phyloP scores from a whole-genome alignment of 2,329 filamentous ascomycete genomes.

The Cladosporium sp. region DNA sequence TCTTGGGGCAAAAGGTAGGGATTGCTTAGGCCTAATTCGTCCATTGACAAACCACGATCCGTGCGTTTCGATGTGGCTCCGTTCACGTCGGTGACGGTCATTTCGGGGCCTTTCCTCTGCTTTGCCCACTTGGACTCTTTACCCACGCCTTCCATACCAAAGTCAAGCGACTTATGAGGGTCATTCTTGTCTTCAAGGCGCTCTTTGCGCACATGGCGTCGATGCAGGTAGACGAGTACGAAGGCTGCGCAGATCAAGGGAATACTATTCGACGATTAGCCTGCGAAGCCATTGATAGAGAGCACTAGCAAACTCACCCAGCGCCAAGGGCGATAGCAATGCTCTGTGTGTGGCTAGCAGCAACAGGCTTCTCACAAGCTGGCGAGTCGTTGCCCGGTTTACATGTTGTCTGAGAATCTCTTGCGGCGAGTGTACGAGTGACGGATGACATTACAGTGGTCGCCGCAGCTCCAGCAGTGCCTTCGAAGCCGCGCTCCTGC shows the following conservation, averaged over 20 bases:
- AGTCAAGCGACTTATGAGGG: slow-evolving; percentile 87
- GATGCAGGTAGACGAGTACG: slow-evolving; percentile 72
- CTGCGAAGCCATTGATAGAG: not conserved
- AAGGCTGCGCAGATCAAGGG: slow-evolving; percentile 65
- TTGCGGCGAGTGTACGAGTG: slow-evolving; percentile 21
- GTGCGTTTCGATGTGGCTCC: slow-evolving; percentile 15
- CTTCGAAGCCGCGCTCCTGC: slow-evolving; percentile 16
- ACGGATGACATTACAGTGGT: slow-evolving; percentile 18
- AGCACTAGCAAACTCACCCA: slow-evolving; percentile 26
- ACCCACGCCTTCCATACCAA: slow-evolving; percentile 62
- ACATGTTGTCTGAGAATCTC: slow-evolving; percentile 22
- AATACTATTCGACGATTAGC: slow-evolving; percentile 55
- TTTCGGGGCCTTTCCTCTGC: slow-evolving; percentile 44
- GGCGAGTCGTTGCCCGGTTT: slow-evolving; percentile 20
- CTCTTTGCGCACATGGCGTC: slow-evolving; percentile 68
- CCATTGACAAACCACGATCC: slow-evolving; percentile 51
- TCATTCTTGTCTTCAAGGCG: slow-evolving; percentile 76
- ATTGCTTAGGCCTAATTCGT: slow-evolving; percentile 66
- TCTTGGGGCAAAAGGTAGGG: slow-evolving; percentile 92
- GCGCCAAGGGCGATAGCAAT: slow-evolving; percentile 32
- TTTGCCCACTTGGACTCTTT: slow-evolving; percentile 38
- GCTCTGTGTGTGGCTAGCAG: slow-evolving; percentile 22
- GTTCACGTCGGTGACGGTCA: slow-evolving; percentile 60
- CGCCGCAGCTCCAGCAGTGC: slow-evolving; percentile 19
- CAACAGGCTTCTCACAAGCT: slow-evolving; percentile 27